Base-by-base conservation (phyloP, 1,284 basidiomycete genomes). In the Gymnopus androsaceus region DNA sequence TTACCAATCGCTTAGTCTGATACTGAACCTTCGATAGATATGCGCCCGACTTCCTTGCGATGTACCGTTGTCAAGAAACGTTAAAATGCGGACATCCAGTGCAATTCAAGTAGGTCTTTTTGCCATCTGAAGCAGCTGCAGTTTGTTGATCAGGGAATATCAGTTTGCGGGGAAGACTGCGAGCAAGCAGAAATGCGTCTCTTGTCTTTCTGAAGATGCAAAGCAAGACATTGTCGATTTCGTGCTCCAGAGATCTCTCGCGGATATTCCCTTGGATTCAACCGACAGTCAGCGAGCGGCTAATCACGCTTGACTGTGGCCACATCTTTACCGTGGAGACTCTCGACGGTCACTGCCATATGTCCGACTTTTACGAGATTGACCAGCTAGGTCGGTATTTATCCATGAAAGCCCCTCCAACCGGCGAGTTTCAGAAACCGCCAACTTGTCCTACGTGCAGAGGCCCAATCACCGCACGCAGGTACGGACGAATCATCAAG, bases 241-340 rank as follows among this genome's bases (percentile, higher is more conserved):
- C 33, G 69, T 90, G 57, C 66, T 87, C 69, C 73, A 78, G 36
- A 72, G 78, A 14, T 75, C 75, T 0, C 65, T 90, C 6, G 70
- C 61, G 2, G 85, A 89, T 0, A 64, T 88, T 19, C 68, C 78
- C 6, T 66, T 71, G 0, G 71, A 75, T n/a, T 58, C 64, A 7
- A 74, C 69, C 3, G 69, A 72, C 2, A n/a, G 52, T 82, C 44
- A 78, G 82, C 59, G 79, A 84, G 41, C 69, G 82, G 4, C 64
- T 86, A 21, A 85, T 91, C 61, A 88, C 83, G 21, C 74, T 76
- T 0, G 72, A 70, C 15, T 91, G 88, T 62, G 62, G 79, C 0
- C 88, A 91, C 63, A 69, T 79, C 1, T 90, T 90, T 67, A 89
- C 88, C 0, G 81, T 88, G 4, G 86, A 88, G 64, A 85, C 85